These are phyloP conservation scores for Grigorovia transvaalensis DNA, from an alignment of 805 yeast species.

Conservation along the genomic window DNA sequence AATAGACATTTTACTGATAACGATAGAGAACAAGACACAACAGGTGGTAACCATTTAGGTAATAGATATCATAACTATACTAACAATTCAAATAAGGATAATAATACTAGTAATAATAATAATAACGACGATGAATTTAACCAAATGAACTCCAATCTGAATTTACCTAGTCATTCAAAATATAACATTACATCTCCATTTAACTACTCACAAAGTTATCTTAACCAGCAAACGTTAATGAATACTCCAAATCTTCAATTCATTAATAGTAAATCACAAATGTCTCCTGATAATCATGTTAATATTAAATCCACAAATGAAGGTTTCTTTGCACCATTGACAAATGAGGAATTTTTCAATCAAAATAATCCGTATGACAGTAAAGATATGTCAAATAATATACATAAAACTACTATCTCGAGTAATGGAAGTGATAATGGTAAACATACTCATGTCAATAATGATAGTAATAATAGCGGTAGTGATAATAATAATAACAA, in stretches of 20 bases:
- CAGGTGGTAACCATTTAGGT: no score
- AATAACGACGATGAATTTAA: neutral
- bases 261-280: neutral
- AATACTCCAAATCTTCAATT: neutral
- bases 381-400: neutral
- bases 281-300: neutral
- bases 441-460: neutral
- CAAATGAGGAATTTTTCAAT: neutral
- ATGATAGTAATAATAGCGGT: neutral
- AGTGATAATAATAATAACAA: neutral
- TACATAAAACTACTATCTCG: neutral
- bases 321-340: neutral
- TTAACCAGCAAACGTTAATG: neutral
- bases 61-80: constrained; percentile 18
- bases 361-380: neutral
- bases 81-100: neutral
- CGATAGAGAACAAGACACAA: neutral
- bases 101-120: constrained; percentile 11
- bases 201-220: neutral
- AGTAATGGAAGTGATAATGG: neutral
- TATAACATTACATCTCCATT: neutral
- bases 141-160: neutral
- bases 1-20: neutral
- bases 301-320: neutral
- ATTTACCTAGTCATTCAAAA: neutral